These are phyloP conservation scores for Penicillium sclerotigenum DNA, from an alignment of 2,329 filamentous ascomycete species.

Conservation along the genomic window DNA sequence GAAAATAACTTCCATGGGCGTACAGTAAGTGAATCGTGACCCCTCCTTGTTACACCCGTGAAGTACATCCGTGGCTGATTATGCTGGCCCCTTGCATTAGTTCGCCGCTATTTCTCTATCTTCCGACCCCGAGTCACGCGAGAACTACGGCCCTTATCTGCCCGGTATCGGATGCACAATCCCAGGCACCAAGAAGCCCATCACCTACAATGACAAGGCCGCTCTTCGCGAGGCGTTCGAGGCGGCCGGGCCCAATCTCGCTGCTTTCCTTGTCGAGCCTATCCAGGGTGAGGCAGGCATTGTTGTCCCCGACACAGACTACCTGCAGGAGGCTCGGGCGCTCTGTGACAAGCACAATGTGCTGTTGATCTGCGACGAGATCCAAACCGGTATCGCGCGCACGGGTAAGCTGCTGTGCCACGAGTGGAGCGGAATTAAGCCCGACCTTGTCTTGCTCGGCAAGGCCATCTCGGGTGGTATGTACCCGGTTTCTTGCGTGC, in stretches of 20 bases:
- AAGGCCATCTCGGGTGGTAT: constrained; percentile 98
- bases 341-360: constrained; percentile 96
- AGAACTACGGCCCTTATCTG: constrained; percentile 95
- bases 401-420: constrained; percentile 92
- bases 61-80: constrained; percentile 1
- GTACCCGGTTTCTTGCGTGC: constrained; percentile 95
- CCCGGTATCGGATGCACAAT: constrained; percentile 77
- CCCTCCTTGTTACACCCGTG: constrained; percentile 3
- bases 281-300: constrained; percentile 98
- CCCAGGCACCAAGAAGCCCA: constrained; percentile 71
- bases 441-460: constrained; percentile 88
- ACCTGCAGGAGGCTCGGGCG: constrained; percentile 73
- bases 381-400: constrained; percentile 94
- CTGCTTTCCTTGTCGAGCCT: constrained; percentile 90
- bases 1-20: constrained; percentile 94
- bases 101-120: constrained; percentile 96
- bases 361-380: constrained; percentile 95
- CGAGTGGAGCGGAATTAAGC: constrained; percentile 93
- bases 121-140: constrained; percentile 88
- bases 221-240: constrained; percentile 78
- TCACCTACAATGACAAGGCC: constrained; percentile 80
- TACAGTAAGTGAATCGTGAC: constrained; percentile 61
- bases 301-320: constrained; percentile 87
- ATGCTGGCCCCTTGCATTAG: constrained; percentile 42
- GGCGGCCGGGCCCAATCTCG: constrained; percentile 76